Evolutionary conservation across 768 basidiomycete species (phyloP).

Genomic region (Boletus edulis): DNA sequence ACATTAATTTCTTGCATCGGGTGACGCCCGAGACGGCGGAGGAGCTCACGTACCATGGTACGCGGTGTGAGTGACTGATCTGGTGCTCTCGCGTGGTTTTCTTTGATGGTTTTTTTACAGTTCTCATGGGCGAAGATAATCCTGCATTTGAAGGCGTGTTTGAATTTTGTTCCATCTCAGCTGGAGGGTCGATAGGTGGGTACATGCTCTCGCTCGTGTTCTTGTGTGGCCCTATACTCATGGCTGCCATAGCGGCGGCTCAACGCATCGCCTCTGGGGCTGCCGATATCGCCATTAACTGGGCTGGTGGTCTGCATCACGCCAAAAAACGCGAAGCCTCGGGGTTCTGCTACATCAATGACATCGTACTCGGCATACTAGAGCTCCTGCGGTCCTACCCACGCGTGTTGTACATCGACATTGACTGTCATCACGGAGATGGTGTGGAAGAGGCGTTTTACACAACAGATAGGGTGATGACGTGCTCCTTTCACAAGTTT

Average conservation of each 20-base stretch:
- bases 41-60: slow-evolving; percentile 79
- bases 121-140: slow-evolving; percentile 86
- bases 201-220: neutral
- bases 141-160: slow-evolving; percentile 96
- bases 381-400: slow-evolving; percentile 84
- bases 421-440: slow-evolving; percentile 98
- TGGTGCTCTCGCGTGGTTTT: neutral
- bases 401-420: slow-evolving; percentile 95
- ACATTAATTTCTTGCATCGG: slow-evolving; percentile 83
- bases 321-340: slow-evolving; percentile 99
- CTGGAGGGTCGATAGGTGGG: slow-evolving; percentile 90
- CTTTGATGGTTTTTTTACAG: slow-evolving; percentile 24
- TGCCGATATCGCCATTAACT: slow-evolving; percentile 86
- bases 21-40: slow-evolving; percentile 92
- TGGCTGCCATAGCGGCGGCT: slow-evolving; percentile 61
- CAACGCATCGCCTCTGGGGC: slow-evolving; percentile 75
- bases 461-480: slow-evolving; percentile 96
- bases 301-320: slow-evolving; percentile 98
- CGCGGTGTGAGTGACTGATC: slow-evolving; percentile 62
- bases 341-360: slow-evolving; percentile 99
- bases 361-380: slow-evolving; percentile 92
- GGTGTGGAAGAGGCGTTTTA: slow-evolving; percentile 99
- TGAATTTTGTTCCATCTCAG: slow-evolving; percentile 96
- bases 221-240: neutral
- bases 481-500: slow-evolving; percentile 95